A percentile compares a stretch with the other conserved stretches of the same genome.
phyloP scores from a whole-genome alignment of 192 early-diverging fungal genomes.

The Backusella tuberculispora region DNA sequence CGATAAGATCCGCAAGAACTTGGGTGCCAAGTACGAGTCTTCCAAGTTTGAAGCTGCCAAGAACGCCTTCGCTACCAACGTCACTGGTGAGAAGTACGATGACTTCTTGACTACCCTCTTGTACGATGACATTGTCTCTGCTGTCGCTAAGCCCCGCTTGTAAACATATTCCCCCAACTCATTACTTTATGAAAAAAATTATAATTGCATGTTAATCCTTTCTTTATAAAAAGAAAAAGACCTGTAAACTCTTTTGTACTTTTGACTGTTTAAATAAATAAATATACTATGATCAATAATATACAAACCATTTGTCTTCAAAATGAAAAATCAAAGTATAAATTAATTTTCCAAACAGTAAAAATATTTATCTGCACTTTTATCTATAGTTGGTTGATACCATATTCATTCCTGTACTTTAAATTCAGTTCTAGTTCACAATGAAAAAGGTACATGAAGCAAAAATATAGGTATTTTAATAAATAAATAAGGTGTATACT shows the following conservation, averaged over 20 bases:
- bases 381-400: too few species aligned
- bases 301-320: too few species aligned
- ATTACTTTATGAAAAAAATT: slow-evolving; percentile 15
- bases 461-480: not conserved
- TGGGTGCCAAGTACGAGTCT: slow-evolving; percentile 66
- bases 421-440: not conserved
- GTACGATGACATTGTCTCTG: slow-evolving; percentile 84
- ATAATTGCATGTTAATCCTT: slow-evolving; percentile 11
- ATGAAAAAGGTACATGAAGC: too few species aligned
- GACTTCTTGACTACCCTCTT: slow-evolving; percentile 95
- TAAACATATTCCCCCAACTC: slow-evolving; percentile 30
- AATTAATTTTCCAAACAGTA: too few species aligned
- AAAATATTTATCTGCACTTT: too few species aligned
- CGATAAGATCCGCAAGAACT: slow-evolving; percentile 65
- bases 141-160: slow-evolving; percentile 37
- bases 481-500: not conserved
- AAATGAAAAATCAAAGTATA: too few species aligned
- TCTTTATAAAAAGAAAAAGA: slow-evolving; percentile 2
- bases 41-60: slow-evolving; percentile 72
- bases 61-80: slow-evolving; percentile 71
- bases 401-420: not conserved
- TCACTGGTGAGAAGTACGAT: slow-evolving; percentile 83
- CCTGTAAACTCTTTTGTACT: slow-evolving; percentile 14
- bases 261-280: slow-evolving; percentile 14
- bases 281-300: slow-evolving; percentile 16